Conservation (phyloP, 768 basidiomycete species). For the Suillus sp. region DNA sequence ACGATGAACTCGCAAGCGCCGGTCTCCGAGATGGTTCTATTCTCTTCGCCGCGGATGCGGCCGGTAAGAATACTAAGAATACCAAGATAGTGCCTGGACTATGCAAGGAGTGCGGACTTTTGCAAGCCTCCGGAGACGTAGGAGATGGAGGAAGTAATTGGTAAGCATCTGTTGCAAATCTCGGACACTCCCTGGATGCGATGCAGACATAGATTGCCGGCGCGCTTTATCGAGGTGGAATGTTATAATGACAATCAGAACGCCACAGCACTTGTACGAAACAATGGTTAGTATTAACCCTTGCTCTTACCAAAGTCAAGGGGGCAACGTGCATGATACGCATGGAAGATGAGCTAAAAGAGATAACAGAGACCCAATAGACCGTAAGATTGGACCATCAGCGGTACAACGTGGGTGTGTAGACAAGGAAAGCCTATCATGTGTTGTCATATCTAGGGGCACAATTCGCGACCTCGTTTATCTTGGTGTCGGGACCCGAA, state of each 20-base stretch:
- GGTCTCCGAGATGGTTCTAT: not conserved
- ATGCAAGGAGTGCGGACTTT: not conserved
- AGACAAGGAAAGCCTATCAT: not conserved
- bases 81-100: not conserved
- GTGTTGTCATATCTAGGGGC: not conserved
- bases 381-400: not conserved
- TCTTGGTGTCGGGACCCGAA: not conserved
- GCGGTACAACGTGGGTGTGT: not conserved
- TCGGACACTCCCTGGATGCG: not conserved
- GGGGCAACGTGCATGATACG: slow-evolving; percentile 1
- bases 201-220: not conserved
- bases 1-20: not conserved
- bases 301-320: not conserved
- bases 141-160: not conserved
- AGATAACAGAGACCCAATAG: not conserved
- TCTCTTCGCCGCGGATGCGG: not conserved
- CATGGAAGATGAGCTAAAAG: not conserved
- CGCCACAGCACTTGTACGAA: not conserved
- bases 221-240: not conserved
- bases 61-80: not conserved
- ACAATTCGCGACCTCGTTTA: slow-evolving; percentile 7
- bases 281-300: not conserved
- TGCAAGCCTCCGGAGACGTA: not conserved
- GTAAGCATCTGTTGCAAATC: not conserved
- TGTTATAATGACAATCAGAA: not conserved